Percentiles rank a stretch among this genome's conserved stretches.
phyloP scores from a whole-genome alignment of 768 basidiomycete genomes.

The Mycena pura region DNA sequence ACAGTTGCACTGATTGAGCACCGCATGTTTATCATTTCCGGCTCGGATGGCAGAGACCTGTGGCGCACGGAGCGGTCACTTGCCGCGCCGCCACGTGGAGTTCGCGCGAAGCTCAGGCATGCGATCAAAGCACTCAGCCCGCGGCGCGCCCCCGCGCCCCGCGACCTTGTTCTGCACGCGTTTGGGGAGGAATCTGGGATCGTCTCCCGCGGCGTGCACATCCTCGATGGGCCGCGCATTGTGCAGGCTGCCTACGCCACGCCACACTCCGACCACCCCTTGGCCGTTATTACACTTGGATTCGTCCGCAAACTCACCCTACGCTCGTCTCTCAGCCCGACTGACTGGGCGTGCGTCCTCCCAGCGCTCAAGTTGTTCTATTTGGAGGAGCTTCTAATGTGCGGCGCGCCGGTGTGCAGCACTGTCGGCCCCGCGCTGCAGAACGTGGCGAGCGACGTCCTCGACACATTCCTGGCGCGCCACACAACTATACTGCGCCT shows the following conservation, averaged over 20 bases:
- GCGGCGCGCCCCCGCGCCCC: background rate
- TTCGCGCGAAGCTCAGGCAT: background rate
- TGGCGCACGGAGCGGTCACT: conserved; percentile 1
- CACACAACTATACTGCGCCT: conserved; percentile 4
- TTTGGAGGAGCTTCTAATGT: background rate
- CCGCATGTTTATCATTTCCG: background rate
- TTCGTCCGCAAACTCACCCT: background rate
- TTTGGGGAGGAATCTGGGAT: background rate
- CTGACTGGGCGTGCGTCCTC: conserved; percentile 2
- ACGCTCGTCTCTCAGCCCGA: background rate
- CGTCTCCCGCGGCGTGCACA: background rate
- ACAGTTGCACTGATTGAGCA: background rate
- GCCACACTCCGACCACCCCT: background rate
- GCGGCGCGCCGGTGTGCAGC: background rate
- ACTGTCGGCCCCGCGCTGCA: background rate
- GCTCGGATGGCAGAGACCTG: background rate
- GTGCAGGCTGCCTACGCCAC: background rate
- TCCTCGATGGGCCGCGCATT: background rate
- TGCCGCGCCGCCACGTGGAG: background rate
- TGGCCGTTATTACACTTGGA: conserved; percentile 11
- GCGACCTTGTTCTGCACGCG: background rate
- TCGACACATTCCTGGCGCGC: conserved; percentile 16
- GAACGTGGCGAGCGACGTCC: background rate
- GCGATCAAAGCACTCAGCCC: background rate
- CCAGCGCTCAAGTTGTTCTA: background rate